Conservation (phyloP, 257 asterid species). For the Gentiana dahurica region DNA sequence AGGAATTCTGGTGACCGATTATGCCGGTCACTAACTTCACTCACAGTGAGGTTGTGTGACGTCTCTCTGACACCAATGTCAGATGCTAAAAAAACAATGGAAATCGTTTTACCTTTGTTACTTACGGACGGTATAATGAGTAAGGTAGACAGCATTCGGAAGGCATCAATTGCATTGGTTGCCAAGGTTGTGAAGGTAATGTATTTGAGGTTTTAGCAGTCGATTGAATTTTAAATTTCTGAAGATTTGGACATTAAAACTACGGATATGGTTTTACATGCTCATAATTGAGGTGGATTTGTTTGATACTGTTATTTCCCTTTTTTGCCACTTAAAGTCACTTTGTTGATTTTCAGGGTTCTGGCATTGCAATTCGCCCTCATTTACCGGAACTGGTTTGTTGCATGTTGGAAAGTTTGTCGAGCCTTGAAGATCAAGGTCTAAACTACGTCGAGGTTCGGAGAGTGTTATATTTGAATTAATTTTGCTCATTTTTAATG, state of each 20-base stretch:
- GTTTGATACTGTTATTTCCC: background rate
- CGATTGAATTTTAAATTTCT: no score
- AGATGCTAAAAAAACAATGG: constrained; percentile 80
- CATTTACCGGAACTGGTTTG: constrained; percentile 85
- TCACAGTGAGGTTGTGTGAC: constrained; percentile 84
- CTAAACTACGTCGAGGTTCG: constrained; percentile 93
- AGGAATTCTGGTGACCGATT: constrained; percentile 92
- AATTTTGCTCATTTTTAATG: no score
- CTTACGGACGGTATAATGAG: constrained; percentile 92
- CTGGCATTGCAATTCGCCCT: constrained; percentile 88
- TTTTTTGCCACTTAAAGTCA: constrained; percentile 5
- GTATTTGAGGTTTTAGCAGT: background rate
- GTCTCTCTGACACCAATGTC: constrained; percentile 74
- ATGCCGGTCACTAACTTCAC: constrained; percentile 75
- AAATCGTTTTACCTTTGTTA: constrained; percentile 69
- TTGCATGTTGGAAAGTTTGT: constrained; percentile 98
- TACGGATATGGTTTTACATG: background rate
- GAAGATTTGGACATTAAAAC: background rate
- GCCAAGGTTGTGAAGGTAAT: constrained; percentile 82
- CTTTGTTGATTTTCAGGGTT: constrained; percentile 45
- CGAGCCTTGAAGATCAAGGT: constrained; percentile 99
- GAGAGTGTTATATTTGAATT: background rate
- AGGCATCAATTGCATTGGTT: constrained; percentile 86
- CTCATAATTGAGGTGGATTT: background rate
- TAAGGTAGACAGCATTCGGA: constrained; percentile 82